Evolutionary conservation across 2,329 filamentous ascomycete genomes (phyloP).

Genomic region (Stemphylium vesicarium): DNA sequence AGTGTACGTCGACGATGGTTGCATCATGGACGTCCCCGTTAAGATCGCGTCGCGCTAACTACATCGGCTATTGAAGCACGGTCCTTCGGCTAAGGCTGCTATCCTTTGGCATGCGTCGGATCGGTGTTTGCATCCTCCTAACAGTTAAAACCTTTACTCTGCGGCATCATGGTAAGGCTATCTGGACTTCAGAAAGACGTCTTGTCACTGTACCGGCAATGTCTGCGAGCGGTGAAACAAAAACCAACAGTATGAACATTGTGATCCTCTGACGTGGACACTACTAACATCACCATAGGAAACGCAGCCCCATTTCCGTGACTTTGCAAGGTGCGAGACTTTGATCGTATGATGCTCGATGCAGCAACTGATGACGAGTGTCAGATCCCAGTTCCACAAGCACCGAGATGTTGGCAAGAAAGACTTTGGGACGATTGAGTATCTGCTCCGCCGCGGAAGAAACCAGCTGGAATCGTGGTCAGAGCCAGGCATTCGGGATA

Average conservation of each 20-base stretch:
- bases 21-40: constrained; percentile 11
- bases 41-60: constrained; percentile 9
- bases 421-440: constrained; percentile 86
- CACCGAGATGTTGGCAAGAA: constrained; percentile 74
- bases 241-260: constrained; percentile 73
- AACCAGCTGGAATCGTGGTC: constrained; percentile 83
- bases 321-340: constrained; percentile 64
- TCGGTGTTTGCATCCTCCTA: background rate
- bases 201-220: constrained; percentile 82
- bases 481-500: constrained; percentile 78
- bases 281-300: constrained; percentile 50
- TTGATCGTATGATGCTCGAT: background rate
- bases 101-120: background rate
- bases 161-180: constrained; percentile 57
- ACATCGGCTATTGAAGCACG: constrained; percentile 1
- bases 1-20: background rate
- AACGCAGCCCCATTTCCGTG: constrained; percentile 66
- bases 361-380: constrained; percentile 14
- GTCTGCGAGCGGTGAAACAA: constrained; percentile 77
- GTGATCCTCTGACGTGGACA: background rate
- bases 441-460: constrained; percentile 78
- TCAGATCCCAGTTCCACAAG: constrained; percentile 77
- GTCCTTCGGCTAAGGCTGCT: constrained; percentile 2
- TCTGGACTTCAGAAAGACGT: constrained; percentile 94
- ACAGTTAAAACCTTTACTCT: background rate